Conservation (phyloP, 345 rosid species). For the Raphanus raphanistrum region DNA sequence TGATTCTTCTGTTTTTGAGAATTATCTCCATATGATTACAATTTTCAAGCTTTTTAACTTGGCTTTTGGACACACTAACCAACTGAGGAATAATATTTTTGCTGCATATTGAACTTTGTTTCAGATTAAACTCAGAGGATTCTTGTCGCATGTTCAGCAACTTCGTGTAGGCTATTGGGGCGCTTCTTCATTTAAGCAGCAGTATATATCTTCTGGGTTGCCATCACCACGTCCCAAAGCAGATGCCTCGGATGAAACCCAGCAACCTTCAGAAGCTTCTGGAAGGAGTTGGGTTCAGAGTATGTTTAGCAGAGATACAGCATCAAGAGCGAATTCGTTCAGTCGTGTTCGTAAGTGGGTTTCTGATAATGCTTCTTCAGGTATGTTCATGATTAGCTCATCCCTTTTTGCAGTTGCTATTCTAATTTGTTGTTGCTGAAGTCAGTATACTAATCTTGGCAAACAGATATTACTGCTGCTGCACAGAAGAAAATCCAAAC, state of each 20-base stretch:
- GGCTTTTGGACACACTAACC: conserved; percentile 13
- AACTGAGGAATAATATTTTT: not conserved
- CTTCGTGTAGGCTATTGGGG: conserved; percentile 95
- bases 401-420: conserved; percentile 24
- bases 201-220: conserved; percentile 60
- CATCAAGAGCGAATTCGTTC: conserved; percentile 72
- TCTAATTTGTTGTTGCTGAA: conserved; percentile 16
- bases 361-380: conserved; percentile 73
- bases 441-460: conserved; percentile 23
- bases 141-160: conserved; percentile 92
- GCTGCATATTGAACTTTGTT: conserved; percentile 30
- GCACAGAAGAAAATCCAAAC: conserved; percentile 92
- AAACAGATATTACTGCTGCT: conserved; percentile 66
- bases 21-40: not conserved
- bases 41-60: conserved; percentile 10
- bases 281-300: conserved; percentile 99
- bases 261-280: conserved; percentile 93
- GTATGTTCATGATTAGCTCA: conserved; percentile 40
- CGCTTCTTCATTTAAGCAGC: conserved; percentile 67
- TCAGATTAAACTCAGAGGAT: conserved; percentile 95
- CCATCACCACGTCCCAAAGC: conserved; percentile 77
- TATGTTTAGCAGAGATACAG: conserved; percentile 92
- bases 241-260: conserved; percentile 67
- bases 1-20: conserved; percentile 9
- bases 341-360: conserved; percentile 79